These are phyloP conservation scores for Fusarium sp. DNA, from an alignment of 2,329 filamentous ascomycete species.

Conservation along the genomic window DNA sequence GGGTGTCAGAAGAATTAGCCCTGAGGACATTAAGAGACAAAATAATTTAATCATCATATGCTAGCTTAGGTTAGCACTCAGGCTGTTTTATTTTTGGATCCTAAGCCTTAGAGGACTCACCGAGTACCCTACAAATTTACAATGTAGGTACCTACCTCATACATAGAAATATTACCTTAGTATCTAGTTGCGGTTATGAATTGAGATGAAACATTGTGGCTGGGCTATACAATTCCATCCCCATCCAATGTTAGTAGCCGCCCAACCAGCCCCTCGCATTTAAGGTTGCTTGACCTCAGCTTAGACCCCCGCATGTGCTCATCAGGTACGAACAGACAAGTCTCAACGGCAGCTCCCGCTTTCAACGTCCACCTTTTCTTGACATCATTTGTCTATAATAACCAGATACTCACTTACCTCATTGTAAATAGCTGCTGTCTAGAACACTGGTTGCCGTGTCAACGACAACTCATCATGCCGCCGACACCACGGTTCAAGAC, in stretches of 20 bases:
- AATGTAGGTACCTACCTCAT: neutral
- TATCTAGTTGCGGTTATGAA: neutral
- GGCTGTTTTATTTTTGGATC: too few species aligned
- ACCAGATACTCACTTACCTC: neutral
- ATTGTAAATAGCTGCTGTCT: neutral
- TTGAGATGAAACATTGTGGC: constrained; percentile 4
- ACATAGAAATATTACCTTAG: neutral
- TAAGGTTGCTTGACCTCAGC: constrained; percentile 6
- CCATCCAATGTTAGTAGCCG: neutral
- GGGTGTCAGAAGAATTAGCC: too few species aligned
- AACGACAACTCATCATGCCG: constrained; percentile 22
- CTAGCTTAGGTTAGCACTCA: too few species aligned
- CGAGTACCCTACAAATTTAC: too few species aligned
- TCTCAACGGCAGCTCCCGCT: constrained; percentile 25
- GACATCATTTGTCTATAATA: neutral
- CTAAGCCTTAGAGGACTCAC: too few species aligned
- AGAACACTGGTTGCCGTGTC: neutral
- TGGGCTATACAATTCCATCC: neutral
- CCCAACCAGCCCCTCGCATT: constrained; percentile 17
- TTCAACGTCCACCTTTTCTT: constrained; percentile 1
- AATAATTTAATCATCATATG: too few species aligned
- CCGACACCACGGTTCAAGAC: constrained; percentile 29
- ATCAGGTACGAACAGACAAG: constrained; percentile 4
- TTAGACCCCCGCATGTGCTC: constrained; percentile 18
- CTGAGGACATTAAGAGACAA: too few species aligned